These are phyloP conservation scores for Suillus alpinus DNA, from an alignment of 768 basidiomycete species.

Conservation along the genomic window DNA sequence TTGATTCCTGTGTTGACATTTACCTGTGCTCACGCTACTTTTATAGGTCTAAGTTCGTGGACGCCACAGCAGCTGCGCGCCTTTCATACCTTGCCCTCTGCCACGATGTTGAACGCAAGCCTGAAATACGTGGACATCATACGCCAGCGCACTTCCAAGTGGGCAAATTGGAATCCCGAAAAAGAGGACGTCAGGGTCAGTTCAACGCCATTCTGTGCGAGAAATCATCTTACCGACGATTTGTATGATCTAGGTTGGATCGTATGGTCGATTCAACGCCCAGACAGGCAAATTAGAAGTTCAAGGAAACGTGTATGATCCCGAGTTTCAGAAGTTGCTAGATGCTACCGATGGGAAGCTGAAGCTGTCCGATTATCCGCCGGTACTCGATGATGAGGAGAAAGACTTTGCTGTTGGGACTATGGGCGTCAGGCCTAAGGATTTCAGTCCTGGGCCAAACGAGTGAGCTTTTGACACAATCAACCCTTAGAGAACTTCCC, in stretches of 20 bases:
- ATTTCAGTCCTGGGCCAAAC: slow-evolving; percentile 11
- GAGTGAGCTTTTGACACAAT: slow-evolving; percentile 9
- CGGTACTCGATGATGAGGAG: slow-evolving; percentile 15
- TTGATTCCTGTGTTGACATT: neutral
- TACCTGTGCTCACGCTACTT: neutral
- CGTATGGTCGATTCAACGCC: slow-evolving; percentile 26
- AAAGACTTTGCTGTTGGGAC: slow-evolving; percentile 23
- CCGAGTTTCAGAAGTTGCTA: slow-evolving; percentile 10
- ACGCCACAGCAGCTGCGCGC: neutral
- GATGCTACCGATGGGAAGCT: slow-evolving; percentile 17
- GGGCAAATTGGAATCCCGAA: slow-evolving; percentile 37
- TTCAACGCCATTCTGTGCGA: neutral
- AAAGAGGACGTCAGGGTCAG: slow-evolving; percentile 27
- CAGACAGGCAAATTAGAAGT: slow-evolving; percentile 25
- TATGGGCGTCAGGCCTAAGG: slow-evolving; percentile 11
- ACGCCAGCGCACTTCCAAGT: slow-evolving; percentile 28
- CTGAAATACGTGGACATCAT: slow-evolving; percentile 36
- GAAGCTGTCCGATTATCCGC: slow-evolving; percentile 19
- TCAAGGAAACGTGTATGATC: slow-evolving; percentile 25
- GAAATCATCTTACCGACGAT: neutral
- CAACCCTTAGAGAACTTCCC: neutral
- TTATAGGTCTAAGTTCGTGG: neutral
- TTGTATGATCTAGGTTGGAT: slow-evolving; percentile 19
- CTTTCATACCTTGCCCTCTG: neutral
- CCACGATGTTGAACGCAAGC: neutral